A percentile compares a stretch with the other conserved stretches of the same genome.
Evolutionary conservation across 2,329 filamentous ascomycete genomes (phyloP).

Genomic region (Clonostachys chloroleuca): DNA sequence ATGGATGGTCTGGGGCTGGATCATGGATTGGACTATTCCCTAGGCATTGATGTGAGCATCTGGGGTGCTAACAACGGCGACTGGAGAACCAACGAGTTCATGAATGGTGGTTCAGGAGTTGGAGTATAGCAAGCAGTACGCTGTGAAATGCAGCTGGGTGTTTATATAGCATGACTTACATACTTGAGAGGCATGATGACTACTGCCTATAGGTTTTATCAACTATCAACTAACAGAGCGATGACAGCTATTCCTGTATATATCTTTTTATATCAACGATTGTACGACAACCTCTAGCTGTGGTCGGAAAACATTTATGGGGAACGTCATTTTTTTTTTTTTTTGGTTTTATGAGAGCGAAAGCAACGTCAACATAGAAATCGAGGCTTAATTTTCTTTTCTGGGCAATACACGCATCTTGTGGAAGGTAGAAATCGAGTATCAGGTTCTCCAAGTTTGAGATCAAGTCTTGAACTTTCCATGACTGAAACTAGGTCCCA

Average conservation of each 20-base stretch:
- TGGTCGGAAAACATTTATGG: not conserved
- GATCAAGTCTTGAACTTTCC: too few relatives aligned
- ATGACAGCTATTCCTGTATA: not conserved
- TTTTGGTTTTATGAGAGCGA: too few relatives aligned
- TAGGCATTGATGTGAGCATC: slow-evolving; percentile 31
- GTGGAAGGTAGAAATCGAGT: too few relatives aligned
- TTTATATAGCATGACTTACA: not conserved
- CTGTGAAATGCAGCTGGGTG: not conserved
- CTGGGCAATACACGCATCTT: too few relatives aligned
- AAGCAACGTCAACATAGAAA: too few relatives aligned
- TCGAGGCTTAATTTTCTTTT: too few relatives aligned
- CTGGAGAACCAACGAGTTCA: slow-evolving; percentile 13
- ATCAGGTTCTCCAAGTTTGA: too few relatives aligned
- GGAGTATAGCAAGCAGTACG: slow-evolving; percentile 12
- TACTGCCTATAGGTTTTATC: too few relatives aligned
- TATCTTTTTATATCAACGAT: not conserved
- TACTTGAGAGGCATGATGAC: too few relatives aligned
- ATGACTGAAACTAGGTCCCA: too few relatives aligned
- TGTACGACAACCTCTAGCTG: not conserved
- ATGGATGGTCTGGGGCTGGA: slow-evolving; percentile 41
- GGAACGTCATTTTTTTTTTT: not conserved
- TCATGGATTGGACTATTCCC: slow-evolving; percentile 32
- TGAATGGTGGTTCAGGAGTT: slow-evolving; percentile 20
- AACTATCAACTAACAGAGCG: not conserved
- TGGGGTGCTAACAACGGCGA: slow-evolving; percentile 12